A percentile compares a stretch with the other conserved stretches of the same genome.
These are phyloP conservation scores for Aspergillus terreus DNA, from an alignment of 2,329 filamentous ascomycete species.

Conservation along the genomic window DNA sequence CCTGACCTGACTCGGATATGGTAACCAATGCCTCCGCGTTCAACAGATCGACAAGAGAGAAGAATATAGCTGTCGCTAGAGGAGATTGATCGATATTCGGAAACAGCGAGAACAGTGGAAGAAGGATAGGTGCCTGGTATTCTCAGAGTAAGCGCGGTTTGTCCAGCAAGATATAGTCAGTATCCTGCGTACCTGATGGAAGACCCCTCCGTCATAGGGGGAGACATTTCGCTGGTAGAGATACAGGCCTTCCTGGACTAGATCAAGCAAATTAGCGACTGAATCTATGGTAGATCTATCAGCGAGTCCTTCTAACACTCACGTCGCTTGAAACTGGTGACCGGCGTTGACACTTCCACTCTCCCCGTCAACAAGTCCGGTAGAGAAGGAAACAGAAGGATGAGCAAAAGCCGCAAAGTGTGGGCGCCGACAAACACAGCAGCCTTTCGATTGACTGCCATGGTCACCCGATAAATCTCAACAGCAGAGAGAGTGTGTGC, in stretches of 20 bases:
- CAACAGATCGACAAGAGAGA: slow-evolving; percentile 74
- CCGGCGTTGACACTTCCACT: slow-evolving; percentile 93
- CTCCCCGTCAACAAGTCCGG: slow-evolving; percentile 82
- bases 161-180: background rate
- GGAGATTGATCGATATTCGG: slow-evolving; percentile 66
- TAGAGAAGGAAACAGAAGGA: slow-evolving; percentile 74
- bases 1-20: slow-evolving; percentile 79
- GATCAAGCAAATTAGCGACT: slow-evolving; percentile 1
- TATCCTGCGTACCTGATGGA: slow-evolving; percentile 54
- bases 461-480: slow-evolving; percentile 20
- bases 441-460: slow-evolving; percentile 55
- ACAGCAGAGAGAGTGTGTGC: background rate
- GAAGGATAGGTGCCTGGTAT: slow-evolving; percentile 72
- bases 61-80: slow-evolving; percentile 74
- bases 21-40: slow-evolving; percentile 74
- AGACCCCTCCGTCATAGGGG: slow-evolving; percentile 90
- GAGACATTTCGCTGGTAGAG: slow-evolving; percentile 95
- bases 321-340: slow-evolving; percentile 98
- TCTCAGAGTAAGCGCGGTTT: too few species aligned
- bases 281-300: background rate
- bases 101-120: slow-evolving; percentile 86
- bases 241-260: slow-evolving; percentile 94
- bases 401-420: slow-evolving; percentile 73
- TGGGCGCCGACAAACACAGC: slow-evolving; percentile 73
- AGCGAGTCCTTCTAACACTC: slow-evolving; percentile 37